Evolutionary conservation across 768 basidiomycete species (phyloP), one percentile per base, ranked within the genome.

Genomic region (Kwoniella bestiolae): DNA sequence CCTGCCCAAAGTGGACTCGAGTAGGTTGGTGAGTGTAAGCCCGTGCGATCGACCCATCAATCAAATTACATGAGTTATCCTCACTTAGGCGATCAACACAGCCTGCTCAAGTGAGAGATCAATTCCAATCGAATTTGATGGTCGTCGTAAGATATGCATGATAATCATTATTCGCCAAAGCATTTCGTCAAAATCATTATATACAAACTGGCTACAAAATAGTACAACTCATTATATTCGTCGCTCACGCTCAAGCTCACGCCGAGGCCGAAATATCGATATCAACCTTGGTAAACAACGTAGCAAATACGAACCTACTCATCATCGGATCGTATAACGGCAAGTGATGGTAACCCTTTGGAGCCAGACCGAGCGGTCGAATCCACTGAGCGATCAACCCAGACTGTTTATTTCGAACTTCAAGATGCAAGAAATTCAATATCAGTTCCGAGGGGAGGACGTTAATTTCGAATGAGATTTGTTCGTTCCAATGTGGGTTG

Each of bases 241-340:
- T 14, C 12, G 38, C 12, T 16, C 12, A 41, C 38, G 18, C 12
- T 41, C 38, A 41, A 41, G 38, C 18, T 41, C 12, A 41, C 12
- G 12, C 38, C 12, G 46, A 47, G 23, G 18, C 46, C 56, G 63
- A 25, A 29, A 49, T 44, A 4, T 70, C 68, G 25, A 92, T 79
- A 18, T 84, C 81, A 50, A 89, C 86, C 60, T 86, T 82, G 23
- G 95, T 88, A 74, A 97, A 96, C 18, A 98, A 84, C n/a, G 94
- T 94, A 25, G 94, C 92, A 81, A 94, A 97, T 55, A 97, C 83
- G 75, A 89, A 91, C 75, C 94, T 92, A 41, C 90, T 89, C 47
- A 92, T 86, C 77, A 94, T 89, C 2, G 86, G 82, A 80, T 98
- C 95, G 73, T 93, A 91, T 35, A 98, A 82, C 0, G 95, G 93